Percentiles rank a stretch among this genome's conserved stretches.
Conservation (phyloP, 176 grass and related monocot species). For the Eremochloa ophiuroides region DNA sequence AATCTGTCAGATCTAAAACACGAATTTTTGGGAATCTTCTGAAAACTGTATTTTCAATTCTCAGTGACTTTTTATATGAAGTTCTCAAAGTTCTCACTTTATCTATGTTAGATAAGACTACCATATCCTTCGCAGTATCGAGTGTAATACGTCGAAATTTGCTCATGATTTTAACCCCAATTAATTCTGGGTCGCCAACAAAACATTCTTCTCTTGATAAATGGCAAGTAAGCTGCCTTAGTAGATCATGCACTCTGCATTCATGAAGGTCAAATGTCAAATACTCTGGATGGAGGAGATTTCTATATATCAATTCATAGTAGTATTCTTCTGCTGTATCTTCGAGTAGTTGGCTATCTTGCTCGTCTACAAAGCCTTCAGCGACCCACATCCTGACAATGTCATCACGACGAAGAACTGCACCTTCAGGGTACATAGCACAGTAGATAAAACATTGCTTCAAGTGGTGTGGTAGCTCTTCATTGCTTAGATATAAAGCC, state of each 20-base stretch:
- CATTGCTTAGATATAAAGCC: slow-evolving; percentile 40
- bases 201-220: no score
- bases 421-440: background rate
- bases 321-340: background rate
- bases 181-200: no score
- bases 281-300: no score
- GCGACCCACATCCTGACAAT: slow-evolving; percentile 26
- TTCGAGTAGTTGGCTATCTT: slow-evolving; percentile 7
- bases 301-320: no score
- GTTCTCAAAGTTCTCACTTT: no score
- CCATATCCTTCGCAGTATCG: no score
- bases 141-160: no score
- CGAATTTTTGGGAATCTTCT: background rate
- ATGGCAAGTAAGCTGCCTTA: no score
- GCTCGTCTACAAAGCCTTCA: slow-evolving; percentile 15
- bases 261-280: no score
- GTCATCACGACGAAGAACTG: background rate
- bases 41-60: background rate
- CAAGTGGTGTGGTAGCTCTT: slow-evolving; percentile 19
- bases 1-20: background rate
- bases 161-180: background rate
- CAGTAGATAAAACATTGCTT: slow-evolving; percentile 8
- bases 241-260: no score
- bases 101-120: no score
- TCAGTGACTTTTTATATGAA: no score